These are phyloP conservation scores for Acaromyces ingoldii DNA, from an alignment of 1,284 basidiomycete species.

Conservation along the genomic window DNA sequence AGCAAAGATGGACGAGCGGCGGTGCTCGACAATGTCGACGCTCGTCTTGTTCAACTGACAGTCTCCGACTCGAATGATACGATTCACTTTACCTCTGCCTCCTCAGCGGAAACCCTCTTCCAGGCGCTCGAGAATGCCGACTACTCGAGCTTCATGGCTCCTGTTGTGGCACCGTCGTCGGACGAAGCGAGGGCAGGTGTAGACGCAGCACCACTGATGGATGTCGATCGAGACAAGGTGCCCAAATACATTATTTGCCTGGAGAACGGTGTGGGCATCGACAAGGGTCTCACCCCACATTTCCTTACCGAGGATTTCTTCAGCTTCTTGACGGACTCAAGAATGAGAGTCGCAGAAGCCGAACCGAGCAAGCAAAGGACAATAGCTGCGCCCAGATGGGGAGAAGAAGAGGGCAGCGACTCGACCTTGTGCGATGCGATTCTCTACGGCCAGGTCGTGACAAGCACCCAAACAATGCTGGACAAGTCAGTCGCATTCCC, in stretches of 20 bases:
- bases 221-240: slow-evolving; percentile 36
- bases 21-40: not conserved
- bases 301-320: slow-evolving; percentile 28
- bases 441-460: slow-evolving; percentile 81
- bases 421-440: slow-evolving; percentile 73
- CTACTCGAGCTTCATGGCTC: slow-evolving; percentile 21
- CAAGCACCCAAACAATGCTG: slow-evolving; percentile 90
- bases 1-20: no score
- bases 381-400: not conserved
- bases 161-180: slow-evolving; percentile 4
- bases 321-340: slow-evolving; percentile 12
- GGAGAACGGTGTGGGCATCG: not conserved
- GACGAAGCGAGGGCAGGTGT: slow-evolving; percentile 8
- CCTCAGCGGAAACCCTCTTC: slow-evolving; percentile 10
- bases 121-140: slow-evolving; percentile 14
- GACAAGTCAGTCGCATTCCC: slow-evolving; percentile 66
- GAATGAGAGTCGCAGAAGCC: not conserved
- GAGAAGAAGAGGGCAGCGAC: slow-evolving; percentile 2
- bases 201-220: slow-evolving; percentile 9
- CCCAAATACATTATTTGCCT: slow-evolving; percentile 29
- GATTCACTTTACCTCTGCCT: slow-evolving; percentile 58
- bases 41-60: no score
- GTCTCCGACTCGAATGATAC: slow-evolving; percentile 58
- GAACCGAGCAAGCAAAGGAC: not conserved
- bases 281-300: slow-evolving; percentile 10